A percentile compares a stretch with the other conserved stretches of the same genome.
phyloP scores from a whole-genome alignment of 2,329 filamentous ascomycete species.

The Beauveria scarabaeidicola region DNA sequence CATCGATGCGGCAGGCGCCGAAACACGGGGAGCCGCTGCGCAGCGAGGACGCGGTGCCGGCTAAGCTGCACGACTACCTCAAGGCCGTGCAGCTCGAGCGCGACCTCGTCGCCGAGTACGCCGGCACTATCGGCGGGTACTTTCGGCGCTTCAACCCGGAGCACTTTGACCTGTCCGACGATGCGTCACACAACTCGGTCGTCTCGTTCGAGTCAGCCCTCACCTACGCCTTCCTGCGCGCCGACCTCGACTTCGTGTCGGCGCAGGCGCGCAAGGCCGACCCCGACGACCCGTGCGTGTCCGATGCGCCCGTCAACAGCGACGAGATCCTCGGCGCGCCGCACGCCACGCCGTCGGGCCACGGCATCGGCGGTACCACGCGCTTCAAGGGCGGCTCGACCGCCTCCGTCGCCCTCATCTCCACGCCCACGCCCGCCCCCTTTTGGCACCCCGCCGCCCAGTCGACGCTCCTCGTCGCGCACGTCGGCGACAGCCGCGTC shows the following conservation, averaged over 20 bases:
- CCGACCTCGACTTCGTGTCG: constrained; percentile 88
- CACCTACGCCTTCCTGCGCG: constrained; percentile 86
- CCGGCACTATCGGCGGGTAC: constrained; percentile 81
- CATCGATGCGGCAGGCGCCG: constrained; percentile 25
- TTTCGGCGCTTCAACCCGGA: constrained; percentile 83
- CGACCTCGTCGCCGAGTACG: constrained; percentile 68
- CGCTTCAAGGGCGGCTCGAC: constrained; percentile 94
- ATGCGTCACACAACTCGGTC: constrained; percentile 24
- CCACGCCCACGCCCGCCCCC: constrained; percentile 80
- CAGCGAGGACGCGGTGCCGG: constrained; percentile 36
- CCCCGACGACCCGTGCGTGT: constrained; percentile 58
- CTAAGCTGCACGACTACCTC: constrained; percentile 43
- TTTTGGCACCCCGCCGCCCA: constrained; percentile 92
- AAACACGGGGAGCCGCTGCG: constrained; percentile 29
- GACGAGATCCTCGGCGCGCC: constrained; percentile 70
- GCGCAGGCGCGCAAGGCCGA: constrained; percentile 80
- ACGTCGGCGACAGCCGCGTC: constrained; percentile 89
- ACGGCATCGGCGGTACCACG: constrained; percentile 61
- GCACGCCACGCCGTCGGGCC: constrained; percentile 44
- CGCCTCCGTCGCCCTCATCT: constrained; percentile 80
- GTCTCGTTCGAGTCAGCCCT: constrained; percentile 69
- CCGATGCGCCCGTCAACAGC: constrained; percentile 73
- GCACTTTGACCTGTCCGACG: constrained; percentile 49
- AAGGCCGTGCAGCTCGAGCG: constrained; percentile 62
- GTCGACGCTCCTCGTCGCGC: constrained; percentile 75